phyloP scores from a whole-genome alignment of 1,139 yeast species.

The Hyphopichia buzzinii region DNA sequence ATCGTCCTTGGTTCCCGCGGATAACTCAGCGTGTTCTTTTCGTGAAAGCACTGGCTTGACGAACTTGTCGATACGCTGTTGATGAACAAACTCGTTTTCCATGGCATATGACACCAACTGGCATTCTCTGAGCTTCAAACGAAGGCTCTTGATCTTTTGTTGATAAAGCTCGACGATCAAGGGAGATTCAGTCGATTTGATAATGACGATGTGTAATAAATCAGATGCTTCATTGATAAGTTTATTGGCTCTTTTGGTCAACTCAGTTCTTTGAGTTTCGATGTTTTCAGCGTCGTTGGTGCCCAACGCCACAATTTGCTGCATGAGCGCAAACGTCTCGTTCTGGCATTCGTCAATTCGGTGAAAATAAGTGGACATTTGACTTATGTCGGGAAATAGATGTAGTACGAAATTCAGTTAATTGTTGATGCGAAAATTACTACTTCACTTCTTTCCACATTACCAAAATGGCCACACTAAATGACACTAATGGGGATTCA shows the following conservation, averaged over 20 bases:
- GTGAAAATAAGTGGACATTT: conserved; percentile 5
- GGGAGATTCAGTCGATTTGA: conserved; percentile 6
- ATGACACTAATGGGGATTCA: too few relatives aligned
- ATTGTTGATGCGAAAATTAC: too few relatives aligned
- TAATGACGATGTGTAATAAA: conserved; percentile 17
- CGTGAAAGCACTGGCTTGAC: conserved; percentile 3
- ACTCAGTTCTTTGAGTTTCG: conserved; percentile 15
- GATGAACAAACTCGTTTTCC: conserved; percentile 27
- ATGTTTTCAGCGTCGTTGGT: conserved; percentile 11
- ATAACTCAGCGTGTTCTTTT: not conserved
- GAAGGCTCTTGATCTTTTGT: conserved; percentile 21
- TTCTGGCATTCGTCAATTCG: conserved; percentile 15
- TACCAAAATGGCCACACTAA: too few relatives aligned
- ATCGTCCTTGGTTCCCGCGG: conserved; percentile 12
- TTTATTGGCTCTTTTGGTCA: conserved; percentile 13
- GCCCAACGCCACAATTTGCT: conserved; percentile 9
- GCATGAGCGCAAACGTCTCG: conserved; percentile 14
- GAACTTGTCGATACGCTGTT: conserved; percentile 25
- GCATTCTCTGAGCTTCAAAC: conserved; percentile 20
- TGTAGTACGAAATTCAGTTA: too few relatives aligned
- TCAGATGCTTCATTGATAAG: conserved; percentile 18
- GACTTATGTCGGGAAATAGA: not conserved
- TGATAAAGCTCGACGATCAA: conserved; percentile 16
- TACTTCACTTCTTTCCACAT: too few relatives aligned
- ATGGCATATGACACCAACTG: conserved; percentile 23